Percentiles rank a stretch among this genome's conserved stretches.
These are phyloP conservation scores for Sugiyamaella pinicola DNA, from an alignment of 1,139 yeast genomes.

Conservation along the genomic window DNA sequence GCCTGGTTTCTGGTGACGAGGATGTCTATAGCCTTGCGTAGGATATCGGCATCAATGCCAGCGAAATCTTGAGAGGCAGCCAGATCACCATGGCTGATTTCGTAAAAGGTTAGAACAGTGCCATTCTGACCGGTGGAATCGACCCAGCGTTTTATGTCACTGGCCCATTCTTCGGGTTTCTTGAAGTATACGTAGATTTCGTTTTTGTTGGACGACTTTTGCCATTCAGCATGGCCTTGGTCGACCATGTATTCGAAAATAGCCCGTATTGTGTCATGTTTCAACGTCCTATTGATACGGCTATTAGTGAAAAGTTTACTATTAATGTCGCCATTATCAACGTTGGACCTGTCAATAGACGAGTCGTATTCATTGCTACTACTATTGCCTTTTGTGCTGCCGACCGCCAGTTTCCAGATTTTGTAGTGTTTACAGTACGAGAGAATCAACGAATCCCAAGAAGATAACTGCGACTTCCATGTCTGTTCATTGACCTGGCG, in stretches of 20 bases:
- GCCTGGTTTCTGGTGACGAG: constrained; percentile 62
- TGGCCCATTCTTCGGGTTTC: constrained; percentile 76
- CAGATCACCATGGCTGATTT: constrained; percentile 66
- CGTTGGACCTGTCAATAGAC: not conserved
- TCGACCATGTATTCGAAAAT: constrained; percentile 62
- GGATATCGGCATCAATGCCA: constrained; percentile 60
- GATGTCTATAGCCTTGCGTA: constrained; percentile 58
- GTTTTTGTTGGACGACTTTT: constrained; percentile 15
- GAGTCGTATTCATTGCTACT: constrained; percentile 8
- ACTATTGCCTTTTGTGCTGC: constrained; percentile 17
- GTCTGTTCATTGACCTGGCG: constrained; percentile 83
- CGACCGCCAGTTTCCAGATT: constrained; percentile 50
- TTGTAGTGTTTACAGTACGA: constrained; percentile 61
- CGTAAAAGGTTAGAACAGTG: constrained; percentile 78
- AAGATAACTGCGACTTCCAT: constrained; percentile 64
- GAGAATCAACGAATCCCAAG: constrained; percentile 60
- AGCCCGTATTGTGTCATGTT: constrained; percentile 55
- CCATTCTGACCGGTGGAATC: constrained; percentile 71
- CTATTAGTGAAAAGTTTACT: not conserved
- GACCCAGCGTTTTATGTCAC: constrained; percentile 59
- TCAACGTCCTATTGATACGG: constrained; percentile 42
- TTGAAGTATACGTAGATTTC: constrained; percentile 65
- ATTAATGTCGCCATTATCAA: constrained; percentile 23
- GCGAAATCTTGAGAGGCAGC: constrained; percentile 58
- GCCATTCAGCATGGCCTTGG: constrained; percentile 57